These are phyloP conservation scores for Alloascoidea africana DNA, from an alignment of 805 yeast genomes.

Conservation along the genomic window DNA sequence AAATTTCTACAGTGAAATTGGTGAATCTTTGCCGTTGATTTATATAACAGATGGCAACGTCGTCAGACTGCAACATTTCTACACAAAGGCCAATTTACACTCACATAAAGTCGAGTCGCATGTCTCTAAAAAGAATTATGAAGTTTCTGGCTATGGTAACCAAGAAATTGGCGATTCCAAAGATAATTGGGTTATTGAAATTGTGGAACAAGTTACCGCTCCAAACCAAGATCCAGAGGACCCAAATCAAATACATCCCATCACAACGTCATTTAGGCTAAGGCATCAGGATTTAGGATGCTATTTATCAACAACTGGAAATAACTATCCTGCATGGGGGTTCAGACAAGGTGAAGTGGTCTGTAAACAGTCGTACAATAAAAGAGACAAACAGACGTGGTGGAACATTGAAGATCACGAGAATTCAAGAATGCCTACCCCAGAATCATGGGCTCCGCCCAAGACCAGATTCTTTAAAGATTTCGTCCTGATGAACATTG, in stretches of 20 bases:
- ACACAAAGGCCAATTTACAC: constrained; percentile 64
- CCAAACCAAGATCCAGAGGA: too few relatives aligned
- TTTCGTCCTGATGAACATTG: constrained; percentile 59
- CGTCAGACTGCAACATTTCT: constrained; percentile 57
- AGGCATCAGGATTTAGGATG: constrained; percentile 51
- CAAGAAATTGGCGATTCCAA: constrained; percentile 56
- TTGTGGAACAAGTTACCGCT: constrained; percentile 41
- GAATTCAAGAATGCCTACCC: constrained; percentile 41
- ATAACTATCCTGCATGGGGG: constrained; percentile 67
- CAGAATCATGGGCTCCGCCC: constrained; percentile 52
- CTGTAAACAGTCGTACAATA: constrained; percentile 32
- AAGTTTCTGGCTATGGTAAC: constrained; percentile 81
- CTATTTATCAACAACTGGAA: constrained; percentile 63
- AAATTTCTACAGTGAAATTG: constrained; percentile 14
- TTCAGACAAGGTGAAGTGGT: constrained; percentile 72
- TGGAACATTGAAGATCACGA: constrained; percentile 70
- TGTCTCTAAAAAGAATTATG: constrained; percentile 47
- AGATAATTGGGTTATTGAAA: constrained; percentile 85
- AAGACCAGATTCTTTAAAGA: constrained; percentile 65
- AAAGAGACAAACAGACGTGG: constrained; percentile 74
- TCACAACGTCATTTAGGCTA: constrained; percentile 59
- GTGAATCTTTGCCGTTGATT: constrained; percentile 10
- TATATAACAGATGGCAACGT: constrained; percentile 44
- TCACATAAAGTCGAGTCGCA: constrained; percentile 75
- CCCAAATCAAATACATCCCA: constrained; percentile 44